A percentile compares a stretch with the other conserved stretches of the same genome.
Evolutionary conservation across 768 basidiomycete genomes (phyloP).

Genomic region (Tricholoma furcatifolium): DNA sequence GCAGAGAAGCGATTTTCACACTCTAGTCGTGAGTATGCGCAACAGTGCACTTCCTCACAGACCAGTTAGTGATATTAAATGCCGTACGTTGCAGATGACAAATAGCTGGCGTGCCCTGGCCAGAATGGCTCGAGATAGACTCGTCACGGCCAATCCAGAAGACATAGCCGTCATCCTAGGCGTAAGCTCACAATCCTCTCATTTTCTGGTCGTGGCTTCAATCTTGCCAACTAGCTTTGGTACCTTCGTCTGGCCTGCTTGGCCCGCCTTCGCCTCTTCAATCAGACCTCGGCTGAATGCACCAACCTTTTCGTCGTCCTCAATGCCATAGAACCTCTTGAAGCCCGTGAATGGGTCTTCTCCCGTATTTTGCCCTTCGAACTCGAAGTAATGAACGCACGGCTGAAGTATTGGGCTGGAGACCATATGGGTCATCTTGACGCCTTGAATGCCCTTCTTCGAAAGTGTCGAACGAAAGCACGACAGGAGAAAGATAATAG

Average conservation of each 20-base stretch:
- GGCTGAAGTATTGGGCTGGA: slow-evolving; percentile 79
- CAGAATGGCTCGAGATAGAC: slow-evolving; percentile 78
- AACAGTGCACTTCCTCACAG: slow-evolving; percentile 13
- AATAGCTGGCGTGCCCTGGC: slow-evolving; percentile 87
- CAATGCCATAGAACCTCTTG: slow-evolving; percentile 50
- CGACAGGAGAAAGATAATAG: slow-evolving; percentile 37
- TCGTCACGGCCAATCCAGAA: slow-evolving; percentile 69
- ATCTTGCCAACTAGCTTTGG: slow-evolving; percentile 58
- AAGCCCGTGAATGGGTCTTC: slow-evolving; percentile 58
- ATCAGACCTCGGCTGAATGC: slow-evolving; percentile 84
- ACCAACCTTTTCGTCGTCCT: slow-evolving; percentile 76
- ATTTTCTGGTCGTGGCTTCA: neutral
- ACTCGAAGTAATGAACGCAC: slow-evolving; percentile 68
- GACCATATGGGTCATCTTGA: slow-evolving; percentile 82
- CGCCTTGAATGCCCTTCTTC: slow-evolving; percentile 60
- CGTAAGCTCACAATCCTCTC: slow-evolving; percentile 42
- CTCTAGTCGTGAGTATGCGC: slow-evolving; percentile 67
- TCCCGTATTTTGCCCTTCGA: slow-evolving; percentile 59
- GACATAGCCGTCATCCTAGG: slow-evolving; percentile 64
- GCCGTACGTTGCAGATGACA: slow-evolving; percentile 57
- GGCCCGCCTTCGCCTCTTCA: slow-evolving; percentile 79
- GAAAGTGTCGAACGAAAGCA: slow-evolving; percentile 55
- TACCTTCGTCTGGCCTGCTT: slow-evolving; percentile 78
- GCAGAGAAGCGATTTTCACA: slow-evolving; percentile 69
- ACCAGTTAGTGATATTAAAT: slow-evolving; percentile 16